Conservation (phyloP, 805 yeast genomes). For the Starmerella roubikii region DNA sequence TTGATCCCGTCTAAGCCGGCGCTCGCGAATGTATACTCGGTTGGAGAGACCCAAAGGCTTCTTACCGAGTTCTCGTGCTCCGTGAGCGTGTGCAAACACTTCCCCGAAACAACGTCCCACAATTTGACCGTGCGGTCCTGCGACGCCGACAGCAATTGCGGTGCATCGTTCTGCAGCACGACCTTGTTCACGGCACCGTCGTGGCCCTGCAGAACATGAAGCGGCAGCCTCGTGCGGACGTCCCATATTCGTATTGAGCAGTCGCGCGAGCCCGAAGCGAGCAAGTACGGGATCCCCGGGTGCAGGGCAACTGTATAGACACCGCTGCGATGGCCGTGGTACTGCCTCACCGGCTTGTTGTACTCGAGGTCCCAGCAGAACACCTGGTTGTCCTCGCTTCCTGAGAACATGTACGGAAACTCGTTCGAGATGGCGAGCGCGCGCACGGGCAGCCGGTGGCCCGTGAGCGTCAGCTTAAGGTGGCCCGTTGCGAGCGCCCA, state of each 20-base stretch:
- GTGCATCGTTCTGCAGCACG: conserved; percentile 55
- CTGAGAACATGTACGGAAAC: conserved; percentile 80
- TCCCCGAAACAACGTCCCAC: conserved; percentile 85
- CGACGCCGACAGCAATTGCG: conserved; percentile 73
- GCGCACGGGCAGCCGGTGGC: conserved; percentile 83
- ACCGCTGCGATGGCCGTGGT: conserved; percentile 89
- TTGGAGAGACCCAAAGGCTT: conserved; percentile 53
- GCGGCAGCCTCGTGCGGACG: conserved; percentile 61
- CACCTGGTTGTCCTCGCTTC: conserved; percentile 85
- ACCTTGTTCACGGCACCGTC: conserved; percentile 60
- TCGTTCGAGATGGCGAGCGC: conserved; percentile 57
- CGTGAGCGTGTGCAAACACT: conserved; percentile 55
- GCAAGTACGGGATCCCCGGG: conserved; percentile 61
- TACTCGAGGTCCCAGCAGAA: conserved; percentile 94
- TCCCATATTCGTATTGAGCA: conserved; percentile 87
- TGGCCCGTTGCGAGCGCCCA: conserved; percentile 76
- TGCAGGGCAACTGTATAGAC: conserved; percentile 74
- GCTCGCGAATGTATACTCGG: conserved; percentile 60
- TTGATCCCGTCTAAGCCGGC: conserved; percentile 71
- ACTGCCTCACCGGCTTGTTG: conserved; percentile 67
- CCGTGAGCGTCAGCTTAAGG: conserved; percentile 65
- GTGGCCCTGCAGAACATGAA: conserved; percentile 73
- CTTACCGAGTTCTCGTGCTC: conserved; percentile 78
- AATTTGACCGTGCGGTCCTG: conserved; percentile 72
- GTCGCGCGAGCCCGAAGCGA: conserved; percentile 84